Base-by-base conservation (phyloP, 768 basidiomycete species). In the Lanmaoa pseudosensibilis region DNA sequence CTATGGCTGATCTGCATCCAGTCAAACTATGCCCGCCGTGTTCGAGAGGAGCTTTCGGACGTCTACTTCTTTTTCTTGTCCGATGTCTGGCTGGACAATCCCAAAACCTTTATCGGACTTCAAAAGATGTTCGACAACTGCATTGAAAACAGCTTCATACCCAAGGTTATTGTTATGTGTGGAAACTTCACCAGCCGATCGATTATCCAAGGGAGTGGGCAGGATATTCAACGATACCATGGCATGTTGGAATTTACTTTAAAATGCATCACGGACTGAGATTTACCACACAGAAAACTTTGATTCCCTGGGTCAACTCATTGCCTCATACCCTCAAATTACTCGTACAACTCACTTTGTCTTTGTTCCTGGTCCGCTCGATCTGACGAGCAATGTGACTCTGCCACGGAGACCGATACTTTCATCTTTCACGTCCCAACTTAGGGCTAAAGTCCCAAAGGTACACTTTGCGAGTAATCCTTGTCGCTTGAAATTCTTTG, bases 21-120 rank as follows among this genome's bases (percentile, higher is more conserved):
- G 90, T 75, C 80, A 27, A 80, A 87, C 69, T 83, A 85, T 59
- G 74, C 82, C 25, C 71, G 76, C 32, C 85, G 88, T 15, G 74
- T 92, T 44, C 79, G 79, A 54, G 81, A 85, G 61, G 90, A 92
- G 52, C 75, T 90, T 19, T 74, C 86, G 15, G 87, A 94, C 52
- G 77, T 92, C 34, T 83, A 91, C 50, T 94, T 98, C 76, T 93
- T 97, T 73, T 85, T 97, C 65, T 78, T 98, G 38, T 98, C 97
- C 0, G 97, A 99, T 70, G 87, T 98, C 3, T 95, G 94, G 90
- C 79, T 99, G 23, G 96, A 99, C 73, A 85, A 92, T 60, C 86
- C 92, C 0, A 83, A 87, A 55, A 94, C 93, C 1, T 73, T 98
- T 5, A 69, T 77, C 5, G 93, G 92, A 5, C 78, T 99, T 13